These are phyloP conservation scores for Babjeviella inositovora DNA, from an alignment of 805 yeast genomes.

Conservation along the genomic window DNA sequence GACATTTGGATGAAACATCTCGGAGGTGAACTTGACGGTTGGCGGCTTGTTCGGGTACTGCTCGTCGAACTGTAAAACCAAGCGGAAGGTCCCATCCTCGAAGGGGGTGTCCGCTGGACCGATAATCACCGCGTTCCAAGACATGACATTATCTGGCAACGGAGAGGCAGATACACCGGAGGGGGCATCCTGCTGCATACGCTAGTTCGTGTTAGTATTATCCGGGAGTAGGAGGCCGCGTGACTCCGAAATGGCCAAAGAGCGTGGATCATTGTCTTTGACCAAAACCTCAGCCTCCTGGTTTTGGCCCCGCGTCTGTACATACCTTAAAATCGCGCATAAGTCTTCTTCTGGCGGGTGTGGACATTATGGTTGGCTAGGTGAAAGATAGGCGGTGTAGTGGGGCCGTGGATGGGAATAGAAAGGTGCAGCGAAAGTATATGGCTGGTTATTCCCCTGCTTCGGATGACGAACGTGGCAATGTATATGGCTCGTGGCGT, in stretches of 20 bases:
- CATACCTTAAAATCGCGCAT: conserved; percentile 93
- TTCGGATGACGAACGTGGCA: no score
- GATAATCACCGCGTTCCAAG: conserved; percentile 95
- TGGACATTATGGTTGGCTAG: conserved; percentile 48
- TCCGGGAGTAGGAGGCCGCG: background rate
- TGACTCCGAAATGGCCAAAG: no score
- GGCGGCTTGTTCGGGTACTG: conserved; percentile 98
- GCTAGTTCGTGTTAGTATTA: conserved; percentile 16
- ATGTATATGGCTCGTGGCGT: no score
- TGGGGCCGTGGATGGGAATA: conserved; percentile 1
- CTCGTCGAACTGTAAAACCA: conserved; percentile 81
- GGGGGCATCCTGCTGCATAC: conserved; percentile 97
- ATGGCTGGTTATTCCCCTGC: no score
- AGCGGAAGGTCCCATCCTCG: conserved; percentile 92
- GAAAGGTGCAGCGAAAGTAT: no score
- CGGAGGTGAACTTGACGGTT: conserved; percentile 73
- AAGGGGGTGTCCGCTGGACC: conserved; percentile 97
- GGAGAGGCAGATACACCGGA: conserved; percentile 98
- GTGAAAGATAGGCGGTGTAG: background rate
- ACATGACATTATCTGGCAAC: conserved; percentile 91
- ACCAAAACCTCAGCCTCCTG: background rate
- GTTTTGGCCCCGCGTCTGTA: conserved; percentile 1
- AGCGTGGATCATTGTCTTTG: conserved; percentile 1
- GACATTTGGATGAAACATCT: conserved; percentile 97
- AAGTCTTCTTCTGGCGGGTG: conserved; percentile 96